A percentile compares a stretch with the other conserved stretches of the same genome.
phyloP scores from a whole-genome alignment of 441 rosid species.

The Arabidopsis lyrata region DNA sequence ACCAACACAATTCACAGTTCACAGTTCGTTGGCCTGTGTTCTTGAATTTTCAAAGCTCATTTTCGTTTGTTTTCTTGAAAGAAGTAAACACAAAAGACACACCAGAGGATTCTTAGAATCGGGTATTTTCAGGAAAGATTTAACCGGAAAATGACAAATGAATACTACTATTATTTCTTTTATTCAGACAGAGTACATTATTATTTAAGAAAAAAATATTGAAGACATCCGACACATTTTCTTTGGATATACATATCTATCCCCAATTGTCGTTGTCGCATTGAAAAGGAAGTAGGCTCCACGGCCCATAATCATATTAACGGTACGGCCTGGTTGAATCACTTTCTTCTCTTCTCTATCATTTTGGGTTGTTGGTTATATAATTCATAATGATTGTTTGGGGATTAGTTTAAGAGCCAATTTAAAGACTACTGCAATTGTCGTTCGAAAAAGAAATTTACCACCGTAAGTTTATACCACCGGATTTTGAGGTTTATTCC shows the following conservation, averaged over 20 bases:
- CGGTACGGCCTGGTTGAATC: slow-evolving; percentile 42
- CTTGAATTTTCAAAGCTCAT: too few species aligned
- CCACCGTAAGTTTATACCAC: neutral
- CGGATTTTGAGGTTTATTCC: neutral
- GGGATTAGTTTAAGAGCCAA: neutral
- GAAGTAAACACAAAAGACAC: slow-evolving; percentile 12
- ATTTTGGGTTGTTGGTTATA: slow-evolving; percentile 25
- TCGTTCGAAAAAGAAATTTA: neutral
- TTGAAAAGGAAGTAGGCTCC: slow-evolving; percentile 46
- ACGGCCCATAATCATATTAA: slow-evolving; percentile 47
- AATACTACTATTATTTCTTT: neutral
- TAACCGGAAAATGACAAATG: slow-evolving; percentile 21
- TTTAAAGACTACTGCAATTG: neutral
- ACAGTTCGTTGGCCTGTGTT: too few species aligned
- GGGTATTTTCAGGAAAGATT: neutral
- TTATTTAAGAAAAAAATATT: neutral
- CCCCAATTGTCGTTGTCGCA: slow-evolving; percentile 42
- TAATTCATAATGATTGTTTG: neutral
- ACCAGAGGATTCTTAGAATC: neutral
- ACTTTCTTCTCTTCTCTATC: slow-evolving; percentile 31
- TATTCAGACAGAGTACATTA: neutral
- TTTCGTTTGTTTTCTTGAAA: neutral
- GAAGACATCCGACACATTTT: slow-evolving; percentile 44
- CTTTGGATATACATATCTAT: slow-evolving; percentile 10
- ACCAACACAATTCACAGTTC: too few species aligned